Evolutionary conservation across 2,329 filamentous ascomycete species (phyloP).

Genomic region (Ascomycota sp.): DNA sequence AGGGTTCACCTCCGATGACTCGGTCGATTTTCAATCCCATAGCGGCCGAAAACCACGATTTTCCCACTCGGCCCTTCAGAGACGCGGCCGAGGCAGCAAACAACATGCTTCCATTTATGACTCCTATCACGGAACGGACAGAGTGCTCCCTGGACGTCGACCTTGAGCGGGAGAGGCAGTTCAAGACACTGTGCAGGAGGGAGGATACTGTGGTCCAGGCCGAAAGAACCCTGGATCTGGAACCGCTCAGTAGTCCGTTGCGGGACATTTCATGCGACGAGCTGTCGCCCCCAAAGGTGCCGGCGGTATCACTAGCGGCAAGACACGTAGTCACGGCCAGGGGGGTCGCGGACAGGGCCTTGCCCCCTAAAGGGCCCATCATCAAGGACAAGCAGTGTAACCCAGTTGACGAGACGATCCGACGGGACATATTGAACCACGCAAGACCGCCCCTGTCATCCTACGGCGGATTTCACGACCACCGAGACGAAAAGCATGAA

Average conservation of each 20-base stretch:
- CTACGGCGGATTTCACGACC: slow-evolving; percentile 65
- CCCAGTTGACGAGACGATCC: slow-evolving; percentile 60
- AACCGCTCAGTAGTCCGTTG: slow-evolving; percentile 50
- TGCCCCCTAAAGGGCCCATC: slow-evolving; percentile 43
- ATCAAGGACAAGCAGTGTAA: slow-evolving; percentile 76
- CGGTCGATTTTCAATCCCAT: slow-evolving; percentile 56
- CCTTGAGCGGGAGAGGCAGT: slow-evolving; percentile 37
- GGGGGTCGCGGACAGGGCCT: slow-evolving; percentile 17
- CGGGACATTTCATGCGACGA: slow-evolving; percentile 38
- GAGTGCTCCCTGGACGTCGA: slow-evolving; percentile 63
- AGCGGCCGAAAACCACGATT: slow-evolving; percentile 70
- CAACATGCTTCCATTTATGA: slow-evolving; percentile 93
- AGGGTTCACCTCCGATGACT: slow-evolving; percentile 30
- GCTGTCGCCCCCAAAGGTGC: slow-evolving; percentile 23
- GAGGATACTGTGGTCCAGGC: slow-evolving; percentile 7
- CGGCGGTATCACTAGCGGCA: slow-evolving; percentile 23
- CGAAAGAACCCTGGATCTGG: slow-evolving; percentile 16
- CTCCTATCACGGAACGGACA: slow-evolving; percentile 87
- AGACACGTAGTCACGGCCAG: slow-evolving; percentile 17
- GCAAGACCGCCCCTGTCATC: slow-evolving; percentile 52
- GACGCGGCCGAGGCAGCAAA: slow-evolving; percentile 66
- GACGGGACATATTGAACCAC: slow-evolving; percentile 53
- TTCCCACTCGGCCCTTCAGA: slow-evolving; percentile 59
- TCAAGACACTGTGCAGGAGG: slow-evolving; percentile 60
- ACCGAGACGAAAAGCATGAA: slow-evolving; percentile 40